A percentile compares a stretch with the other conserved stretches of the same genome.
phyloP scores from a whole-genome alignment of 176 grass and related monocot species.

The Thinopyrum elongatum region DNA sequence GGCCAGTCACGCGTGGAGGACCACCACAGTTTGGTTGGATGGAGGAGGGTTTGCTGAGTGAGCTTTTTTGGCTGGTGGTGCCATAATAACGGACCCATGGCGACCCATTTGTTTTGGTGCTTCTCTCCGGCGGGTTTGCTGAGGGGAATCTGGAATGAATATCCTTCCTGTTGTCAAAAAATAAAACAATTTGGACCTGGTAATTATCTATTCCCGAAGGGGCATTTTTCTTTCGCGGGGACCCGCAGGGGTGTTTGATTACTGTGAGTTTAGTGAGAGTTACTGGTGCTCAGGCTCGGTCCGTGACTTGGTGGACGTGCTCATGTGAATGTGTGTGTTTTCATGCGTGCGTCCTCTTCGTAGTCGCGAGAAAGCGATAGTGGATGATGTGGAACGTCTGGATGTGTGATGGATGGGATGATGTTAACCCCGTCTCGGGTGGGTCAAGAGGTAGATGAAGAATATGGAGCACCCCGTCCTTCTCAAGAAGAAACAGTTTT shows the following conservation, averaged over 20 bases:
- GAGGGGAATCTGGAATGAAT: not conserved
- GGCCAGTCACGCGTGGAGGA: not conserved
- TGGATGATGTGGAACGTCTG: not conserved
- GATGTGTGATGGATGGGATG: not conserved
- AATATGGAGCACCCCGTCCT: no score
- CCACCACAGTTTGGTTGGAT: conserved; percentile 19
- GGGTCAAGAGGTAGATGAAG: not conserved
- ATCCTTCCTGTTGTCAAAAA: no score
- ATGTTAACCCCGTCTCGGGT: not conserved
- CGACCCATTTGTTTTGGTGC: not conserved
- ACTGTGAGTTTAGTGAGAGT: not conserved
- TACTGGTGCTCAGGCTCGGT: no score
- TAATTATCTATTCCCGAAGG: no score
- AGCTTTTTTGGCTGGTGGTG: conserved; percentile 25
- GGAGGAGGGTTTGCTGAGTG: not conserved
- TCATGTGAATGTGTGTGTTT: not conserved
- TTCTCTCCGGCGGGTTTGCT: not conserved
- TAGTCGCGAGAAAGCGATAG: not conserved
- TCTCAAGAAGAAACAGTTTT: no score
- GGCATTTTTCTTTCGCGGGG: no score
- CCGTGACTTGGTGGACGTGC: no score
- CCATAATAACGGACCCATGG: not conserved
- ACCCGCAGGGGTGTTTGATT: not conserved
- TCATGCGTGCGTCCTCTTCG: not conserved
- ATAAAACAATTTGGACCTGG: no score